phyloP scores from a whole-genome alignment of 1,284 basidiomycete species.

The Irpex sp. region DNA sequence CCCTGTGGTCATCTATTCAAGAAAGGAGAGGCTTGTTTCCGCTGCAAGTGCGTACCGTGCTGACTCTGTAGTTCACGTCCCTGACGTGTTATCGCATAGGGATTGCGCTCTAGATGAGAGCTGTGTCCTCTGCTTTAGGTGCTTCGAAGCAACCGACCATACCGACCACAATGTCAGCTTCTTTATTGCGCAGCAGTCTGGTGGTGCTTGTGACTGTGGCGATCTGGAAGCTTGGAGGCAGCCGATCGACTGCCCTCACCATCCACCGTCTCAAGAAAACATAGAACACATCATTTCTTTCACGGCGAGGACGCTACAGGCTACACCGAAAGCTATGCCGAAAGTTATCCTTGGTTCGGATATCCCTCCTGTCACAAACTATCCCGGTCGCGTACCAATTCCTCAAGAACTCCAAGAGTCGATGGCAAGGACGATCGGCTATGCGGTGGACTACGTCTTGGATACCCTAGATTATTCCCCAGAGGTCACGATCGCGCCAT shows the following conservation, averaged over 20 bases:
- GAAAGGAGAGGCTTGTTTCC: slow-evolving; percentile 84
- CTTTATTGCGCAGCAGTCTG: slow-evolving; percentile 86
- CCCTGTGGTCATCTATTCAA: slow-evolving; percentile 77
- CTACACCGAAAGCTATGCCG: slow-evolving; percentile 31
- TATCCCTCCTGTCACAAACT: slow-evolving; percentile 54
- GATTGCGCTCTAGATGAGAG: slow-evolving; percentile 88
- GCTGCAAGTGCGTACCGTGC: slow-evolving; percentile 75
- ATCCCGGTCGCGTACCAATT: slow-evolving; percentile 51
- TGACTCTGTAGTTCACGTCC: neutral
- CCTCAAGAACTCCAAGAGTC: slow-evolving; percentile 68
- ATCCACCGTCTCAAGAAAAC: slow-evolving; percentile 38
- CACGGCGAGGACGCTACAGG: slow-evolving; percentile 24
- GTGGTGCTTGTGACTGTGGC: slow-evolving; percentile 91
- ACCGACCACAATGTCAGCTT: slow-evolving; percentile 86
- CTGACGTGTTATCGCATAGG: slow-evolving; percentile 36
- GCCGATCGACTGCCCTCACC: slow-evolving; percentile 68
- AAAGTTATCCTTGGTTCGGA: slow-evolving; percentile 39
- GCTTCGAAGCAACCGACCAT: slow-evolving; percentile 85
- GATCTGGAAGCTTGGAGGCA: slow-evolving; percentile 83
- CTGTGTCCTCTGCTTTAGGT: slow-evolving; percentile 84
- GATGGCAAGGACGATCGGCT: slow-evolving; percentile 71
- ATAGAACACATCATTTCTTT: slow-evolving; percentile 24
- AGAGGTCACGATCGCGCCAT: slow-evolving; percentile 71
- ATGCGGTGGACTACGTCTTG: slow-evolving; percentile 82
- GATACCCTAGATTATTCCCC: slow-evolving; percentile 85